Evolutionary conservation across 345 rosid species (phyloP), one percentile per base, ranked within the genome.

Genomic region (Pistacia vera): DNA sequence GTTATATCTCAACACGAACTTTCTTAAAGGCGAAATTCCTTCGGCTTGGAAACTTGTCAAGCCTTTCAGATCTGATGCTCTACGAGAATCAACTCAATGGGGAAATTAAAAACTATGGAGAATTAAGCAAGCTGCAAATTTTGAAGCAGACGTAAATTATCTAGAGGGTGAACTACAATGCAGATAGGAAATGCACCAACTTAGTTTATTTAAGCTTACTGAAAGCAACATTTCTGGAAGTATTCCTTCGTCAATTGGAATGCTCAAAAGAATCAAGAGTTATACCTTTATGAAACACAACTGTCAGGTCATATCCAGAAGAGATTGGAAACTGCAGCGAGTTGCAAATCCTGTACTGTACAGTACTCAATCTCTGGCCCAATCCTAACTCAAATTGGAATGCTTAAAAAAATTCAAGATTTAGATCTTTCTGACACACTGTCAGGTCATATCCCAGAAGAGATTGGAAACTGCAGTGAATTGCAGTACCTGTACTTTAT

Each of bases 171-270:
- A 91, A 88, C 83, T 93, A 75, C 97, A 36, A 70, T 72, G 88
- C 95, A 93, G 90, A 93, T 96, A 59, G 97, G 95, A 2, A 91
- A 91, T 96, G 98, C 89, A 86, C 81, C 78, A 85, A 79, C 74
- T 86, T 93, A 84, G 89, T 91, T 14, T 83, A 88, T 63, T 80
- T 96, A 78, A 98, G 98, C 77, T 89, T 96, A 94, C 99, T 0
- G 98, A 91, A 36, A 96, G 98, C 58, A 83, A 98, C 85, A 88
- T 96, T 82, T 93, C 97, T 33, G 98, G 99, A 12, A 84, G 65
- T 59, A 86, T 92, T 11, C 97, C 98, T 41, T 79, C 90, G 13
- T 84, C 97, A 9, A 30, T 25, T 25, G 25, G 25, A 25, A 25
- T 25, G 25, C 25, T 25, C 25, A 25, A 25, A 25, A 25, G 25